Evolutionary conservation across 805 yeast genomes (phyloP), one percentile per base, ranked within the genome.

Genomic region (Wickerhamomyces pijperi): DNA sequence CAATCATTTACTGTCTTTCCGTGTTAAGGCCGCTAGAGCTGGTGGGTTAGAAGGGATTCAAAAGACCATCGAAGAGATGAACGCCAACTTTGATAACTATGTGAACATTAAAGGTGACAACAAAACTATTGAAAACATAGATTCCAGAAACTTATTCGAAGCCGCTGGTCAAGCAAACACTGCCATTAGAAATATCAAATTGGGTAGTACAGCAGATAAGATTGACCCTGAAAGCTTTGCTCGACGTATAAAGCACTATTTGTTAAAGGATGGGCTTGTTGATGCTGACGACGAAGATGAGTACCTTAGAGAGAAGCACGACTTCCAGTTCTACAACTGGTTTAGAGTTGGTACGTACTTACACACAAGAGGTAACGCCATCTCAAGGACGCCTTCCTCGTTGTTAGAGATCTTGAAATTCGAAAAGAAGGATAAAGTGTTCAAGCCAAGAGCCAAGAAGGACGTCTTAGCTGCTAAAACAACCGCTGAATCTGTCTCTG

Each of bases 391-490:
- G 37, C 67, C 82, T 0, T 68, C 74, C 0, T 60, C 67, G 17
- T 56, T 85, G 43, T 61, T 77, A 39, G 94, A 94, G 0, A 87
- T 94, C 0, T 59, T 84, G 33, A 75, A 72, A 15, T 63, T 78
- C 2, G 80, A 79, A 45, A 70, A 72, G 44, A 74, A 69, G 47
- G 59, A 53, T 0, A 58, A 63, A 40, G 44, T 36, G 40, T 45
- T 36, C 35, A 68, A 47, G 34, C 59, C 49, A 39, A 68, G 65
- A 25, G 51, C 60, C 5, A 69, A 59, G 31, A 76, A 70, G 38
- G 73, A 72, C 15, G 53, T 59, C n/a, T 53, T 59, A 1, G 61
- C 61, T 0, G 49, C 49, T 3, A 55, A 66, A 3, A 63, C 67
- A 2, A 76, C 78, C 0, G 87, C 92, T 1, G 68, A 67, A 43